Evolutionary conservation across 1,139 yeast species (phyloP).

Genomic region (Debaryomyces psychrophilus): DNA sequence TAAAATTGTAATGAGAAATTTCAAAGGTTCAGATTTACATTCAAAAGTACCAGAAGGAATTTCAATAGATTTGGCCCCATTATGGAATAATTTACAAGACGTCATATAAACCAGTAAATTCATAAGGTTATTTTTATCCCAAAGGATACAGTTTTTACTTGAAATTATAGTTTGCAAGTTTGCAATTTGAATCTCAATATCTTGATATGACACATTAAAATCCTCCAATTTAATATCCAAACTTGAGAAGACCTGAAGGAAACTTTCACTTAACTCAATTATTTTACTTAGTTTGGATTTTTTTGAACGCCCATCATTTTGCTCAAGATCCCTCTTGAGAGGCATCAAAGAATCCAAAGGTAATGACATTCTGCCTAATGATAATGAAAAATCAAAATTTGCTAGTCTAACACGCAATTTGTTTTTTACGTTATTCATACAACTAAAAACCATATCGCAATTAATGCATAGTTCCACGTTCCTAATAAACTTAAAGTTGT

Average conservation of each 20-base stretch:
- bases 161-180: slow-evolving; percentile 18
- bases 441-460: slow-evolving; percentile 30
- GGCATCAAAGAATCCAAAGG: slow-evolving; percentile 27
- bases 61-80: slow-evolving; percentile 36
- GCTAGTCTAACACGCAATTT: slow-evolving; percentile 17
- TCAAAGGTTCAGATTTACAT: slow-evolving; percentile 3
- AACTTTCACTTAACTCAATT: background rate
- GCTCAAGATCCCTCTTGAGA: background rate
- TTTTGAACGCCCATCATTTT: background rate
- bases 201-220: slow-evolving; percentile 25
- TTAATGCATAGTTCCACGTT: slow-evolving; percentile 34
- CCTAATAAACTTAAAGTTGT: slow-evolving; percentile 29
- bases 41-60: slow-evolving; percentile 26
- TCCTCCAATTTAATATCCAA: slow-evolving; percentile 36
- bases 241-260: slow-evolving; percentile 14
- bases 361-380: slow-evolving; percentile 31
- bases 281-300: background rate
- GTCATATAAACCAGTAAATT: slow-evolving; percentile 20
- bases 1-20: background rate
- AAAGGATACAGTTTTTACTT: background rate
- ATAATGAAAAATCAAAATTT: slow-evolving; percentile 23
- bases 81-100: slow-evolving; percentile 33
- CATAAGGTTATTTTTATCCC: background rate
- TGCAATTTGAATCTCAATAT: background rate
- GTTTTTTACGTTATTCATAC: slow-evolving; percentile 20